A percentile compares a stretch with the other conserved stretches of the same genome.
These are phyloP conservation scores for Vigna trinervia DNA, from an alignment of 306 rosid genomes.

Conservation along the genomic window DNA sequence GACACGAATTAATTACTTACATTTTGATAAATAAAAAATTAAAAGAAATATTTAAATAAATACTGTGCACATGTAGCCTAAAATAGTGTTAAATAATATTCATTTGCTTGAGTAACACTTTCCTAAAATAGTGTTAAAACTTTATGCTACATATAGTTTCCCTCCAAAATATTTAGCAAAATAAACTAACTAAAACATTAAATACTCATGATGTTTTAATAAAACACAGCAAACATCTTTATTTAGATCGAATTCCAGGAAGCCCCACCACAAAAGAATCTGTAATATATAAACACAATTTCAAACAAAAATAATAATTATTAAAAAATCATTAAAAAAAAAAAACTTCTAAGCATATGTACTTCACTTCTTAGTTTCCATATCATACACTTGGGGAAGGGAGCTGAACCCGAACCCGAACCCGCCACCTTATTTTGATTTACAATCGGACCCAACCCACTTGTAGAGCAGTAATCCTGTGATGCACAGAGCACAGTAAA, in stretches of 20 bases:
- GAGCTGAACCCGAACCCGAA: neutral
- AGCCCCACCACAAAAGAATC: too few relatives aligned
- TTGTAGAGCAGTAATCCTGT: conserved; percentile 2
- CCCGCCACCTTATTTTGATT: conserved; percentile 33
- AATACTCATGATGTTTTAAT: neutral
- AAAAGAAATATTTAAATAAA: too few relatives aligned
- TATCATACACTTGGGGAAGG: conserved; percentile 2
- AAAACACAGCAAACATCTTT: neutral
- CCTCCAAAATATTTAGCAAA: too few relatives aligned
- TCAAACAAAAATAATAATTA: neutral
- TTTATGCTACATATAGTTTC: too few relatives aligned
- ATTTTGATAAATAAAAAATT: too few relatives aligned
- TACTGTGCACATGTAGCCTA: too few relatives aligned
- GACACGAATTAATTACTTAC: too few relatives aligned
- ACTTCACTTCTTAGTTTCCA: conserved; percentile 37
- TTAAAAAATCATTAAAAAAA: neutral
- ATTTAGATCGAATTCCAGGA: neutral
- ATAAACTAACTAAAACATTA: neutral
- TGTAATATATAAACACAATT: neutral
- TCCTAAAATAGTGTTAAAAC: too few relatives aligned
- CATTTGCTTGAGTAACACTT: too few relatives aligned
- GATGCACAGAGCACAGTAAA: neutral
- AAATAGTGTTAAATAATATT: too few relatives aligned
- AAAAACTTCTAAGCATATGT: neutral
- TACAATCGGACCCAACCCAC: conserved; percentile 25